Conservation (phyloP, 208 protist genomes). For the Leishmania braziliensis region DNA sequence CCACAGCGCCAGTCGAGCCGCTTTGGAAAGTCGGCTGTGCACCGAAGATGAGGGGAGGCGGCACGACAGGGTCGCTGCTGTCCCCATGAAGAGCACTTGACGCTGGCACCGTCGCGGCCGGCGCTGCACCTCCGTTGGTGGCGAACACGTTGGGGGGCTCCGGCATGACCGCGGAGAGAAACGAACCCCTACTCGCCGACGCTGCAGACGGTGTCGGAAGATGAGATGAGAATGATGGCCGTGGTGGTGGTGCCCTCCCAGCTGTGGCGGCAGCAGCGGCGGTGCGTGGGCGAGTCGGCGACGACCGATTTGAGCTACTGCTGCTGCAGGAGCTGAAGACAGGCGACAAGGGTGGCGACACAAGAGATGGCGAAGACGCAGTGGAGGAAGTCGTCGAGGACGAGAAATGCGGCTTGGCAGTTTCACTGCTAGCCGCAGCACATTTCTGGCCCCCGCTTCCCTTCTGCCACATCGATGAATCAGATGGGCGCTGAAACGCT, state of each 20-base stretch:
- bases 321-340: slow-evolving; percentile 4
- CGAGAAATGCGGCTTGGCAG: background rate
- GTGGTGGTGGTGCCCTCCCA: slow-evolving; percentile 1
- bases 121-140: background rate
- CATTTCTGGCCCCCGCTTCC: background rate
- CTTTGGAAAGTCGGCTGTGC: background rate
- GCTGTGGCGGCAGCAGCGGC: background rate
- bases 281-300: background rate
- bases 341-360: background rate
- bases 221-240: background rate
- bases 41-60: background rate
- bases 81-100: slow-evolving; percentile 7
- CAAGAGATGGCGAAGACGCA: background rate
- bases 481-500: background rate
- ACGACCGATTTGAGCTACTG: background rate
- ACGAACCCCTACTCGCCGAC: background rate
- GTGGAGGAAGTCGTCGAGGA: background rate
- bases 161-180: background rate
- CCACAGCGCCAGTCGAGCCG: background rate
- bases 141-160: slow-evolving; percentile 23
- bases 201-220: background rate
- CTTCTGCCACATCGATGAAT: background rate
- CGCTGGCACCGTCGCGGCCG: background rate
- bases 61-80: background rate
- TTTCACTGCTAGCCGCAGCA: background rate